These are phyloP conservation scores for Penicillium sp. DNA, from an alignment of 2,329 filamentous ascomycete species.

Conservation along the genomic window DNA sequence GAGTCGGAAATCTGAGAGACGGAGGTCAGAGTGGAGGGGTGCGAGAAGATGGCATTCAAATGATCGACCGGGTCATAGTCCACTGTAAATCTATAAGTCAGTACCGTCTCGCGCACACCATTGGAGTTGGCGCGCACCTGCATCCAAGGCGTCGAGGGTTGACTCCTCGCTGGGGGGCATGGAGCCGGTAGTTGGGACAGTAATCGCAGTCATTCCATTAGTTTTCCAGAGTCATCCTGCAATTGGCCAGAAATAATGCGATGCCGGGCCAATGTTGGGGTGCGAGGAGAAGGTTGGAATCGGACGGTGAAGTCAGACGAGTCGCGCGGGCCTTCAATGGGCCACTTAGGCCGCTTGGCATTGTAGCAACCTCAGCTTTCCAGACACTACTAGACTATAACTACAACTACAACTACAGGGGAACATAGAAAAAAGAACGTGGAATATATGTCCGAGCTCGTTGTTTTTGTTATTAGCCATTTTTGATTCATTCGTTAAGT, in stretches of 20 bases:
- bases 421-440: background rate
- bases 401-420: background rate
- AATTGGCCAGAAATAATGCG: conserved; percentile 13
- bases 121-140: conserved; percentile 33
- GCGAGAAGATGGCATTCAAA: conserved; percentile 87
- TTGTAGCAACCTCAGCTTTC: conserved; percentile 10
- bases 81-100: conserved; percentile 42
- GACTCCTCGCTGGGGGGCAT: conserved; percentile 38
- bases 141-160: conserved; percentile 41
- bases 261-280: conserved; percentile 11
- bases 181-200: conserved; percentile 29
- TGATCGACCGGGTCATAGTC: conserved; percentile 92
- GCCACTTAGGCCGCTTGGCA: conserved; percentile 12
- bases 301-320: conserved; percentile 5
- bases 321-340: conserved; percentile 11
- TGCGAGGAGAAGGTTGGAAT: conserved; percentile 6
- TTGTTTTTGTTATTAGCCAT: conserved; percentile 1
- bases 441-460: conserved; percentile 2
- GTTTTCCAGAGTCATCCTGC: conserved; percentile 20
- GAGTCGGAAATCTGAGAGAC: conserved; percentile 68
- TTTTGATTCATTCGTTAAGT: conserved; percentile 16
- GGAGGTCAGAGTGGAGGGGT: conserved; percentile 76
- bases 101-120: conserved; percentile 2
- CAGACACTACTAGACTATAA: background rate
- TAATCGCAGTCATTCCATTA: conserved; percentile 36